Conservation (phyloP, 495 filamentous ascomycete genomes). For the Massariosphaeria phaeospora region DNA sequence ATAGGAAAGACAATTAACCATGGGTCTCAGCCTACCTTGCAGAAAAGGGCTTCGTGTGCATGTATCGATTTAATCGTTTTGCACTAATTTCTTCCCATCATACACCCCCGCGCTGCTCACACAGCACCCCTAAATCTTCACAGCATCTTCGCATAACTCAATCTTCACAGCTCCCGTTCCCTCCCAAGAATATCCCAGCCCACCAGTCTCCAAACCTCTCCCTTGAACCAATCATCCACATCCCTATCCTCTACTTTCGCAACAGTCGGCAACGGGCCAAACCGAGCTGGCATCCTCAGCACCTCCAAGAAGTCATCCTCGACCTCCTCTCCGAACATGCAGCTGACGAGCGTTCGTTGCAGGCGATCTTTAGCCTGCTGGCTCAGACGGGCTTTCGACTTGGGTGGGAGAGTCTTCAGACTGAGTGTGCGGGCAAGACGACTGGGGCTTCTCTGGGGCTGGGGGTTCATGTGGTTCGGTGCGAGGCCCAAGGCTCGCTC, state of each 20-base stretch:
- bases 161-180: conserved; percentile 25
- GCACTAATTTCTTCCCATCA: too few relatives aligned
- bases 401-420: background rate
- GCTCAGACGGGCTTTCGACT: conserved; percentile 25
- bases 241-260: conserved; percentile 32
- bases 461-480: conserved; percentile 31
- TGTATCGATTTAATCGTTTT: too few relatives aligned
- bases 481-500: conserved; percentile 34
- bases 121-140: background rate
- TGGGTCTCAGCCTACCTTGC: too few relatives aligned
- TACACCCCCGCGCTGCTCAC: too few relatives aligned
- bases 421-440: background rate
- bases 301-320: conserved; percentile 34
- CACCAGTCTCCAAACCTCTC: conserved; percentile 38
- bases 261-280: conserved; percentile 16
- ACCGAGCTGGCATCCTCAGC: conserved; percentile 34
- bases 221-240: conserved; percentile 38
- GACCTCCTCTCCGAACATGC: conserved; percentile 31
- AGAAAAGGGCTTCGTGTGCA: too few relatives aligned
- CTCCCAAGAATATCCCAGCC: conserved; percentile 38
- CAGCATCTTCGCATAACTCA: background rate
- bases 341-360: conserved; percentile 38
- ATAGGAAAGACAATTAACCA: too few relatives aligned
- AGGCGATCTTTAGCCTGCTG: conserved; percentile 35
- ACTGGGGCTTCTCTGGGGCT: background rate